Conservation (phyloP, 495 filamentous ascomycete genomes). For the Aspergillus bridgeri region DNA sequence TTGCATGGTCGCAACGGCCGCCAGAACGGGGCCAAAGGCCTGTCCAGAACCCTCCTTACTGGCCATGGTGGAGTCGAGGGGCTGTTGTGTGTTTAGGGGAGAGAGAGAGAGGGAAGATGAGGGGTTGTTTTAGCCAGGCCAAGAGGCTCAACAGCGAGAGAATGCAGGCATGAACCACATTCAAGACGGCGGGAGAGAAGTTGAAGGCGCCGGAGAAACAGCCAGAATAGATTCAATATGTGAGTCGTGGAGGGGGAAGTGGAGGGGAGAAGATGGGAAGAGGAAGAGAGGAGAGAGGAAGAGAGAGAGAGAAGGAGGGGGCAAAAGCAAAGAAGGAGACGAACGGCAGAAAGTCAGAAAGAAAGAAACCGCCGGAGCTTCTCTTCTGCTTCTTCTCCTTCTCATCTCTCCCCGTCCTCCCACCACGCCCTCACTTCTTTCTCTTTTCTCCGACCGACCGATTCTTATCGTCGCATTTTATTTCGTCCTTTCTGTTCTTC, state of each 20-base stretch:
- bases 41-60: slow-evolving; percentile 57
- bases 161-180: slow-evolving; percentile 26
- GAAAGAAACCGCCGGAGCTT: too few relatives aligned
- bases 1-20: slow-evolving; percentile 86
- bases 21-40: slow-evolving; percentile 79
- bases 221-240: too few relatives aligned
- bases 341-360: slow-evolving; percentile 10
- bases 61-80: slow-evolving; percentile 54
- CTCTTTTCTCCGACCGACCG: neutral
- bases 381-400: slow-evolving; percentile 8
- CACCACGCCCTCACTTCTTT: slow-evolving; percentile 3
- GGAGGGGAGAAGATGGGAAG: too few relatives aligned
- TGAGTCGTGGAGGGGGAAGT: too few relatives aligned
- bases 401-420: neutral
- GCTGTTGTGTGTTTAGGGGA: slow-evolving; percentile 17
- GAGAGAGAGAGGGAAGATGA: slow-evolving; percentile 17
- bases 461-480: neutral
- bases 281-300: slow-evolving; percentile 10
- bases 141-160: slow-evolving; percentile 24
- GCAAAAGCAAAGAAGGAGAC: slow-evolving; percentile 16
- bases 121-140: slow-evolving; percentile 27
- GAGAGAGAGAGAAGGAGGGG: slow-evolving; percentile 17
- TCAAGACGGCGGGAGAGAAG: too few relatives aligned
- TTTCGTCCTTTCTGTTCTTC: neutral
- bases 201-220: slow-evolving; percentile 6